Conservation (phyloP, 257 asterid genomes). For the Fraxinus anomala region DNA sequence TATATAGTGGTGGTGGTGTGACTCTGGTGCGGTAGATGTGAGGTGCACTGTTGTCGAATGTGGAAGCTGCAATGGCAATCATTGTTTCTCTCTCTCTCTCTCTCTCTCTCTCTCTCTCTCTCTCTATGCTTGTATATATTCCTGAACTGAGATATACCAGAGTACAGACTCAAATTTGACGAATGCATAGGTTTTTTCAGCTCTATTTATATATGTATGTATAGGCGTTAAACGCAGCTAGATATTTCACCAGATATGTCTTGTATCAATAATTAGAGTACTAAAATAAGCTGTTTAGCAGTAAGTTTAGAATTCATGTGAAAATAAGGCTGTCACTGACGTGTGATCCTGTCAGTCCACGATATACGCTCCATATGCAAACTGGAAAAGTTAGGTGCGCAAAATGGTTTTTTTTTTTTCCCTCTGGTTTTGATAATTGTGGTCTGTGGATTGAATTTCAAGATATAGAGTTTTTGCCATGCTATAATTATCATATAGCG, state of each 20-base stretch:
- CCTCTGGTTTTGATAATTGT: no score
- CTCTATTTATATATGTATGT: constrained; percentile 3
- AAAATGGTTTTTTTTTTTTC: no score
- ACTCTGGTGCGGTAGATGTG: no score
- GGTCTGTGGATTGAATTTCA: no score
- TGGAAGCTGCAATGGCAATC: no score
- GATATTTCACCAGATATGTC: constrained; percentile 16
- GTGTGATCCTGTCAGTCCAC: constrained; percentile 48
- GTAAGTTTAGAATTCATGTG: constrained; percentile 36
- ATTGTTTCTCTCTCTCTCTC: no score
- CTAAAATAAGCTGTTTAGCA: background rate
- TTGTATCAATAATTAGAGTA: constrained; percentile 23
- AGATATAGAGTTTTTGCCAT: no score
- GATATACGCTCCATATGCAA: constrained; percentile 11
- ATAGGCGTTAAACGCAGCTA: constrained; percentile 10
- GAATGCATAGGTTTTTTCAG: background rate
- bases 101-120: no score
- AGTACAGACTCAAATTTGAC: background rate
- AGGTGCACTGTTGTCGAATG: no score
- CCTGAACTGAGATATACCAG: background rate
- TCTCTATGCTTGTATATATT: background rate
- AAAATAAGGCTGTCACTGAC: constrained; percentile 60
- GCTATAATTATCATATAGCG: no score
- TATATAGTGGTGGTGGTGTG: no score
- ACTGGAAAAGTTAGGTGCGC: background rate